phyloP scores from a whole-genome alignment of 441 rosid genomes.

The Bocquillonia castaneifolia region DNA sequence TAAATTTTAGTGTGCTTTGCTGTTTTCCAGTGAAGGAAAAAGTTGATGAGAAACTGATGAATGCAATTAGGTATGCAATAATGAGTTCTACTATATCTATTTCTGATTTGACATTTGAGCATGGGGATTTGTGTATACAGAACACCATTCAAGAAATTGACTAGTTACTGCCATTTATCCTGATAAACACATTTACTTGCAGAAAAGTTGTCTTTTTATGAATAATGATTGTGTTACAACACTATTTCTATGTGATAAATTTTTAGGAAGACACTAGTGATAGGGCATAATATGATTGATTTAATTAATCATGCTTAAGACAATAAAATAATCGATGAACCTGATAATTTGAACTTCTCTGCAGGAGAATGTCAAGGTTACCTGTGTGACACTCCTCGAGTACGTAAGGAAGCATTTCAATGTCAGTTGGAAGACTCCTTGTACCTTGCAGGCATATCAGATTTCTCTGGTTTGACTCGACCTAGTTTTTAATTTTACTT shows the following conservation, averaged over 20 bases:
- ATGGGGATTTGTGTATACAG: background rate
- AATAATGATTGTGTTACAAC: background rate
- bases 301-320: background rate
- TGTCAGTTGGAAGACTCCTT: conserved; percentile 26
- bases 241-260: background rate
- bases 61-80: background rate
- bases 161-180: background rate
- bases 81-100: background rate
- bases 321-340: background rate
- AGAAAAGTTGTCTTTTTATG: background rate
- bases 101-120: background rate
- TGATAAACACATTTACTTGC: background rate
- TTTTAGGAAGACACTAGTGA: background rate
- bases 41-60: too few relatives aligned
- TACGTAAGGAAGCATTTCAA: conserved; percentile 28
- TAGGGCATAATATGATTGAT: background rate
- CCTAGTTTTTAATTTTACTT: background rate
- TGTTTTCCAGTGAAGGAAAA: background rate
- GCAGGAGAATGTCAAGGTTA: conserved; percentile 36
- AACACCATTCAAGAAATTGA: background rate
- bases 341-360: background rate
- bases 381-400: conserved; percentile 27
- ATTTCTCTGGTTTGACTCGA: conserved; percentile 41
- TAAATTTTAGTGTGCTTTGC: background rate
- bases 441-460: conserved; percentile 37